Evolutionary conservation across 2,329 filamentous ascomycete species (phyloP), one percentile per base, ranked within the genome.

Genomic region (Neofusicoccum sp.): DNA sequence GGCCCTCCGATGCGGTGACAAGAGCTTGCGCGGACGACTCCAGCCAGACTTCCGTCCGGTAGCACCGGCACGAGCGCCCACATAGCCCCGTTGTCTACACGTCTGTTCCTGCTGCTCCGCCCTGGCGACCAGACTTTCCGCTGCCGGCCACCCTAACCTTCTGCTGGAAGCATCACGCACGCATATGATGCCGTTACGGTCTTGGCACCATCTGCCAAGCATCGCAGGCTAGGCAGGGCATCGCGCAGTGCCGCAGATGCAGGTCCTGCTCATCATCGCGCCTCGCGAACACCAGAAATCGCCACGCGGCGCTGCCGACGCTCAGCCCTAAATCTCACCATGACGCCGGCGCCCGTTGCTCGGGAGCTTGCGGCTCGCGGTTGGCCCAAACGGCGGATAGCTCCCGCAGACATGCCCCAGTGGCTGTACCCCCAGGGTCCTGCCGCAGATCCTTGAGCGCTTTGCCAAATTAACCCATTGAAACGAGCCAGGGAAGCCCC

Each of bases 301-400:
- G 54, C 54, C 54, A 58, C 54, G 16, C 54, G 54, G 41, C 41
- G 41, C 39, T 41, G 54, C 54, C 54, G 41, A 45, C 22, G 6
- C 9, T 58, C 54, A 58, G 54, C 54, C 54, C 54, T 58, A 58
- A 58, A 58, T 58, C 43, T 58, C 54, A 58, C 22, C 11, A 58
- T 58, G 54, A 45, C 54, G 39, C 54, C 41, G 54, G n/a, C 41
- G 54, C 36, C 54, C 54, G 31, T 45, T 44, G 41, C 41, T 36
- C 28, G 39, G 54, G 54, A 58, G 41, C 33, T 12, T 45, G 52
- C 52, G 52, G 52, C 52, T 56, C 52, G 39, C 12, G 41, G 52
- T 56, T 41, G 52, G 39, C 52, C 52, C 52, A 56, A 44, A 44
- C 41, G 29, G 28, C 14, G 29, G 54, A 22, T 45, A 58, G 41